These are phyloP conservation scores for Stylonectria norvegica DNA, from an alignment of 2,329 filamentous ascomycete species.

Conservation along the genomic window DNA sequence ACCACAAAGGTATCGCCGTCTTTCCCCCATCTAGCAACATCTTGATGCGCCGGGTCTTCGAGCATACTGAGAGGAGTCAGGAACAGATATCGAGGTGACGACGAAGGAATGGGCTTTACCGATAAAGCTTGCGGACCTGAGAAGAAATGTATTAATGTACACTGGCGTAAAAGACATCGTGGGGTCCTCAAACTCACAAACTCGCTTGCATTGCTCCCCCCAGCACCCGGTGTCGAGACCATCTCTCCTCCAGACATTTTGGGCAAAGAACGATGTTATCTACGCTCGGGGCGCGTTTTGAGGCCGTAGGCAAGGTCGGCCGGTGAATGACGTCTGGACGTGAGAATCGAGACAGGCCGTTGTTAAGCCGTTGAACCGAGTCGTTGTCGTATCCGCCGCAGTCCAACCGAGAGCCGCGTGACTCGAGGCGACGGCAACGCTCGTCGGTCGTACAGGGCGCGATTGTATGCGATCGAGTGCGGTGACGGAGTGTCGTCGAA, in stretches of 20 bases:
- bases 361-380: slow-evolving; percentile 16
- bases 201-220: slow-evolving; percentile 83
- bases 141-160: slow-evolving; percentile 28
- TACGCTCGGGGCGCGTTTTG: slow-evolving; percentile 4
- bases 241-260: slow-evolving; percentile 37
- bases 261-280: too few relatives aligned
- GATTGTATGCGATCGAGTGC: background rate
- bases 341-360: slow-evolving; percentile 12
- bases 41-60: slow-evolving; percentile 88
- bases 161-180: too few relatives aligned
- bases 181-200: slow-evolving; percentile 65
- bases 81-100: background rate
- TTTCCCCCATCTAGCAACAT: slow-evolving; percentile 93
- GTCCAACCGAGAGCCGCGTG: slow-evolving; percentile 6
- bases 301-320: slow-evolving; percentile 2
- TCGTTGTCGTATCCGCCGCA: slow-evolving; percentile 11
- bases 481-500: slow-evolving; percentile 5
- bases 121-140: slow-evolving; percentile 98
- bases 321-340: too few relatives aligned
- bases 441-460: slow-evolving; percentile 1
- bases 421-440: slow-evolving; percentile 1
- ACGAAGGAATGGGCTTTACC: slow-evolving; percentile 54
- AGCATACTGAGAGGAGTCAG: slow-evolving; percentile 60
- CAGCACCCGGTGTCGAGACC: slow-evolving; percentile 33
- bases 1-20: slow-evolving; percentile 96